Conservation (phyloP, 1,284 basidiomycete genomes). For the Leccinum fallax region DNA sequence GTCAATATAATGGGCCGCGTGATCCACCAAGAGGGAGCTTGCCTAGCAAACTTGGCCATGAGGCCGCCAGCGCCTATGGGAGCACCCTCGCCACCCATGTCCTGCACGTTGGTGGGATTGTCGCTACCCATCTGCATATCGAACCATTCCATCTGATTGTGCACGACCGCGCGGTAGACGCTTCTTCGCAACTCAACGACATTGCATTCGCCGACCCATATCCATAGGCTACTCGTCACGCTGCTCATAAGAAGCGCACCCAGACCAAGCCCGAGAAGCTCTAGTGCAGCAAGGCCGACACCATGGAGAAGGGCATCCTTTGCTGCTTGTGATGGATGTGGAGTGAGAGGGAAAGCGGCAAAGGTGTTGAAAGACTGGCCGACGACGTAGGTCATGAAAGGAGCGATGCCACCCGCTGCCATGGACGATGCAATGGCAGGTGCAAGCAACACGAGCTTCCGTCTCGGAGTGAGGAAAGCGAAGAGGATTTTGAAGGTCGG, state of each 20-base stretch:
- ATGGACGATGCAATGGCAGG: conserved; percentile 77
- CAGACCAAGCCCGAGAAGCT: conserved; percentile 73
- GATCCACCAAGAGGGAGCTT: conserved; percentile 28
- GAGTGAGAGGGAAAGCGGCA: conserved; percentile 53
- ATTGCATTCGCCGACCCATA: conserved; percentile 84
- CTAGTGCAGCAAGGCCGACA: conserved; percentile 64
- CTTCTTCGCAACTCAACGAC: conserved; percentile 67
- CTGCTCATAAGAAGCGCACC: conserved; percentile 77
- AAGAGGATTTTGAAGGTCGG: conserved; percentile 60
- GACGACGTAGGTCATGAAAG: conserved; percentile 92
- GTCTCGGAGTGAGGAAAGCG: conserved; percentile 50
- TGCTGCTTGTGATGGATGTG: conserved; percentile 47
- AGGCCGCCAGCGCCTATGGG: conserved; percentile 86
- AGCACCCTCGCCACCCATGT: conserved; percentile 48
- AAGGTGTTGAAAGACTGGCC: conserved; percentile 88
- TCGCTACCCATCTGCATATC: conserved; percentile 79
- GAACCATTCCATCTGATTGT: conserved; percentile 86
- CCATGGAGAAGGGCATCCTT: conserved; percentile 59
- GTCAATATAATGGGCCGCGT: conserved; percentile 4
- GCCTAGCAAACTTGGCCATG: conserved; percentile 94
- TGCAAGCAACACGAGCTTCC: conserved; percentile 57
- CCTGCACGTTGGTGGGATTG: conserved; percentile 43
- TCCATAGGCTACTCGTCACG: conserved; percentile 81
- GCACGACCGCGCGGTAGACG: conserved; percentile 73
- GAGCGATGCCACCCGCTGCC: conserved; percentile 77